Percentiles rank a stretch among this genome's conserved stretches.
phyloP scores from a whole-genome alignment of 148 eudicot species.

The Amaranthus cruentus region DNA sequence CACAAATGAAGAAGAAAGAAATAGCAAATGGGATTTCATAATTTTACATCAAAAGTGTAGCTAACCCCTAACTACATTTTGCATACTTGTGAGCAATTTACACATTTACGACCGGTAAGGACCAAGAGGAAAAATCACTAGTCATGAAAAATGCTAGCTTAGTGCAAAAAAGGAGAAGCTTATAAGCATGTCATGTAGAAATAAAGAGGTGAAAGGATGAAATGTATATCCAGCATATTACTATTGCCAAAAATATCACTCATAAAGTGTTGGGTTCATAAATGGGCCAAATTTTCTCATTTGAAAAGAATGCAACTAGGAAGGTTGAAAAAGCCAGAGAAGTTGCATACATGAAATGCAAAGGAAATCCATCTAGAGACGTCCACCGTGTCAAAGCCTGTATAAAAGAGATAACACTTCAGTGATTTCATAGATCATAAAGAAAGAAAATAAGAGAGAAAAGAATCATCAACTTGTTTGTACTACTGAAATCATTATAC shows the following conservation, averaged over 20 bases:
- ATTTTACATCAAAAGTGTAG: background rate
- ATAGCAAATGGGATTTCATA: background rate
- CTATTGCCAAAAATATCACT: background rate
- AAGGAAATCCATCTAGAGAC: conserved; percentile 76
- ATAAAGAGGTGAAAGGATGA: background rate
- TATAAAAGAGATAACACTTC: conserved; percentile 16
- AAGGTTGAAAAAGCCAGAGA: conserved; percentile 7
- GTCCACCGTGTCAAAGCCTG: conserved; percentile 66
- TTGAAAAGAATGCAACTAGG: background rate
- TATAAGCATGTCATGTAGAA: background rate
- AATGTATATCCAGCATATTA: background rate
- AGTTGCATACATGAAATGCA: conserved; percentile 66
- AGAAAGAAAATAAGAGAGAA: background rate
- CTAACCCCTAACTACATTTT: background rate
- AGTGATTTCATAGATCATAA: conserved; percentile 1
- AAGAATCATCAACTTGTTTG: conserved; percentile 8
- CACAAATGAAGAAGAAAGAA: background rate
- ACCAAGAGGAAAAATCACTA: no score
- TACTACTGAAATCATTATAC: background rate
- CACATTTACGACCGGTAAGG: background rate
- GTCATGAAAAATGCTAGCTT: background rate
- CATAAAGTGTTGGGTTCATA: background rate
- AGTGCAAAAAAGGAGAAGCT: background rate
- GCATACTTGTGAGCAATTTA: background rate
- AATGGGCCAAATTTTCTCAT: background rate